Evolutionary conservation across 176 grass and related monocot genomes (phyloP), one percentile per base, ranked within the genome.

Genomic region (Tillandsia leiboldiana): DNA sequence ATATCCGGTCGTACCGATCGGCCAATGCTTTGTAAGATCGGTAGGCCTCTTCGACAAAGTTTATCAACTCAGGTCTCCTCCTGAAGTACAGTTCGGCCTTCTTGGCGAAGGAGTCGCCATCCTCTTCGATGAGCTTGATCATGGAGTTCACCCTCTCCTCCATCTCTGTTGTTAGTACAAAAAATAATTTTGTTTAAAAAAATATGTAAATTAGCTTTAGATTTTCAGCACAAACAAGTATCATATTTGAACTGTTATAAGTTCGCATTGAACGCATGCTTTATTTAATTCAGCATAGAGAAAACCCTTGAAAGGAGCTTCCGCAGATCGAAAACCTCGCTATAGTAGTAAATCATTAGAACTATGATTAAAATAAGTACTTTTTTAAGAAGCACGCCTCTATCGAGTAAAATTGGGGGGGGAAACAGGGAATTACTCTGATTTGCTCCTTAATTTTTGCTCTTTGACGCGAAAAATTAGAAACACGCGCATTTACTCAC

Each of bases 1-100:
- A 82, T 68, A 91, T 49, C 67, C 89, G 73, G 48, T 82, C 82
- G 28, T 75, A 77, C 53, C 79, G 75, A 70, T 97, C 84, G 9
- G 74, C 84, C 7, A 87, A 69, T 0, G 75, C 80, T 49, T 81
- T 83, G 49, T 93, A 99, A 26, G 84, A 87, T 71, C 75, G 78
- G 65, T 87, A 86, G 11, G 81, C 86, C 75, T 84, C 90, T 67
- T 99, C 87, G 0, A 92, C 82, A n/a, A 81, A 72, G 51, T 73
- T 90, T 61, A 84, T 28, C 14, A 93, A 70, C 51, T 93, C 85
- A 0, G 84, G 80, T 14, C 87, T 77, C 72, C 79, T 90, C 72
- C 75, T 73, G 70, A 88, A 93, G 63, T 93, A 99, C 53, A 93
- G 66, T 20, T 96, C 88, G 0, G 85, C 91, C 66, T 84, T 91